phyloP scores from a whole-genome alignment of 2,329 filamentous ascomycete genomes.

The Aspergillus hortae region DNA sequence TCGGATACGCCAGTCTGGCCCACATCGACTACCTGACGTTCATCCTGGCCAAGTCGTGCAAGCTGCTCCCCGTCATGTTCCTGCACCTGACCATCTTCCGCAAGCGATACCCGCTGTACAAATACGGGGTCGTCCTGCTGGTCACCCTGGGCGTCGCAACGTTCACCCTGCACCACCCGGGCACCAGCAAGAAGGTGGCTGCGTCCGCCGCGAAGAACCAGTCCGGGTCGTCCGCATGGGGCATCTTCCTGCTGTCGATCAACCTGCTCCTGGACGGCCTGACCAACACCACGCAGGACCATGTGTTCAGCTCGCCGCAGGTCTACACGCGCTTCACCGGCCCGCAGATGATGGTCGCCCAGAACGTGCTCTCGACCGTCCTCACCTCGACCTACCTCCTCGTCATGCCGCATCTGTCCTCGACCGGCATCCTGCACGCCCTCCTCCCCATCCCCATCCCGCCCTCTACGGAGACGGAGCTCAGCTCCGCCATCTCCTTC shows the following conservation, averaged over 20 bases:
- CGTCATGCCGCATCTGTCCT: constrained; percentile 73
- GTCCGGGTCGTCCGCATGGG: constrained; percentile 64
- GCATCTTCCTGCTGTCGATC: constrained; percentile 76
- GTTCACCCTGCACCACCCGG: constrained; percentile 82
- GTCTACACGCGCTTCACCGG: constrained; percentile 75
- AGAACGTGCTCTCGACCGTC: constrained; percentile 81
- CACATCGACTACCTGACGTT: constrained; percentile 99
- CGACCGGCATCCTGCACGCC: constrained; percentile 61
- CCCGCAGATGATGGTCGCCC: constrained; percentile 99
- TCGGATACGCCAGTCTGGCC: constrained; percentile 86
- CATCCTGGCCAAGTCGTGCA: constrained; percentile 96
- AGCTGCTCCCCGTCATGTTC: constrained; percentile 97
- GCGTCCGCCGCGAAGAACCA: constrained; percentile 46
- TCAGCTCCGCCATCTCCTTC: constrained; percentile 75
- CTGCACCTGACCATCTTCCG: constrained; percentile 90
- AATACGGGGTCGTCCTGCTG: constrained; percentile 87
- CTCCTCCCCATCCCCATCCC: constrained; percentile 61
- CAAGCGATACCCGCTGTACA: constrained; percentile 86
- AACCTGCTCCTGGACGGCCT: constrained; percentile 95
- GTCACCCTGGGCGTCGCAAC: constrained; percentile 91
- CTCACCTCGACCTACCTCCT: constrained; percentile 75
- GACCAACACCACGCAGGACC: constrained; percentile 94
- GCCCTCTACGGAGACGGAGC: constrained; percentile 65
- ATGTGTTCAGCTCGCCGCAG: constrained; percentile 69
- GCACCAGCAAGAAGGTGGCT: constrained; percentile 55